A percentile compares a stretch with the other conserved stretches of the same genome.
phyloP scores from a whole-genome alignment of 305 asterid genomes.

The Fraxinus paxiana region DNA sequence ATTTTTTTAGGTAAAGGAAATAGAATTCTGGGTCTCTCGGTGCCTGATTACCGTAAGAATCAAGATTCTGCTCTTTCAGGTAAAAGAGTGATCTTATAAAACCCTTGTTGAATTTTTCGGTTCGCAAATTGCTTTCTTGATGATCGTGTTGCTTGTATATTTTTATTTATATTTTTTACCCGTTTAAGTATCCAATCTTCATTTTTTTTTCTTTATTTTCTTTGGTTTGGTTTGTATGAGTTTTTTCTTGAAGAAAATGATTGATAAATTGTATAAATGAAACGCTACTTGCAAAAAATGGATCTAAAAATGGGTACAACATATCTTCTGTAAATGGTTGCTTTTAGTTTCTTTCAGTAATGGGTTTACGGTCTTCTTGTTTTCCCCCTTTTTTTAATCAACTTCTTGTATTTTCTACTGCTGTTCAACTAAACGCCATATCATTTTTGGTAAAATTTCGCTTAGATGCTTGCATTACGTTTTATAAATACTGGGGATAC shows the following conservation, averaged over 20 bases:
- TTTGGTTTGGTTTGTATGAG: neutral
- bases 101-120: neutral
- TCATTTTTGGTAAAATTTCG: neutral
- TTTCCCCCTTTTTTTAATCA: neutral
- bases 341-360: neutral
- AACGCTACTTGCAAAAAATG: neutral
- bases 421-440: neutral
- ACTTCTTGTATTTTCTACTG: neutral
- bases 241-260: neutral
- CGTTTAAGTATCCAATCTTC: neutral
- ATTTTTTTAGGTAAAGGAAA: slow-evolving; percentile 4
- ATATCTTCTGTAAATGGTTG: slow-evolving; percentile 4
- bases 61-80: slow-evolving; percentile 26
- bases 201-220: neutral
- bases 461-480: neutral
- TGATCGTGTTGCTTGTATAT: neutral
- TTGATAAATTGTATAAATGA: neutral
- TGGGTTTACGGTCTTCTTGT: neutral
- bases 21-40: slow-evolving; percentile 18
- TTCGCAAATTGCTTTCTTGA: neutral
- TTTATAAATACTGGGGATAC: neutral
- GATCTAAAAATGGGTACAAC: slow-evolving; percentile 14
- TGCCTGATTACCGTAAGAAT: neutral
- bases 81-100: slow-evolving; percentile 20
- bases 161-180: neutral